Percentiles rank a stretch among this genome's conserved stretches.
These are phyloP conservation scores for Eimeria tenella DNA, from an alignment of 169 alveolate species.

Conservation along the genomic window DNA sequence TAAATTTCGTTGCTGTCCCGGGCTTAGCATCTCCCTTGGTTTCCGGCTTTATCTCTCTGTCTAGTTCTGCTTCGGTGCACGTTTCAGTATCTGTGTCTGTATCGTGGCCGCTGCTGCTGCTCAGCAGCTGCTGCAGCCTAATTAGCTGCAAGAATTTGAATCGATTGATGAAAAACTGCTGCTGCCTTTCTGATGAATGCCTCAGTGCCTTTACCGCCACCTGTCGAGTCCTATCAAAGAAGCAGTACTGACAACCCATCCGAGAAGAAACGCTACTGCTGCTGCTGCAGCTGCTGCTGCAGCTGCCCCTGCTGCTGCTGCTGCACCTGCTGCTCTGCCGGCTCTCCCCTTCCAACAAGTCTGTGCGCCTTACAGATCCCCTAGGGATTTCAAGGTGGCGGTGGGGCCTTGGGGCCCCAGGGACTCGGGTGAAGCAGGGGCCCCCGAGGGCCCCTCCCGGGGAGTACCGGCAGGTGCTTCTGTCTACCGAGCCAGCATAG, in stretches of 20 bases:
- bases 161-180: conserved; percentile 13
- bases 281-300: conserved; percentile 5
- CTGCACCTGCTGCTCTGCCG: conserved; percentile 1
- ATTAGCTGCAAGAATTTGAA: conserved; percentile 17
- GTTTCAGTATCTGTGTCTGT: too few relatives aligned
- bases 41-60: too few relatives aligned
- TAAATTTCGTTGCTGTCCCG: too few relatives aligned
- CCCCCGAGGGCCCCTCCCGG: background rate
- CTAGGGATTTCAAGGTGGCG: background rate
- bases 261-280: background rate
- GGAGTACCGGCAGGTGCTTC: conserved; percentile 28
- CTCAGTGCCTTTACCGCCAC: conserved; percentile 7
- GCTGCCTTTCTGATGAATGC: conserved; percentile 7
- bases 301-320: conserved; percentile 25
- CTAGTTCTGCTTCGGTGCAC: background rate
- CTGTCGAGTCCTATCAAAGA: background rate
- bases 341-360: background rate
- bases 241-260: conserved; percentile 17
- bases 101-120: background rate
- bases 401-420: background rate
- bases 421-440: background rate
- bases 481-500: conserved; percentile 20
- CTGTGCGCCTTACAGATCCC: too few relatives aligned
- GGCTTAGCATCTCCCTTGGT: too few relatives aligned
- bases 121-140: conserved; percentile 22